phyloP scores from a whole-genome alignment of 2,329 filamentous ascomycete genomes.

The Tothia fuscella region DNA sequence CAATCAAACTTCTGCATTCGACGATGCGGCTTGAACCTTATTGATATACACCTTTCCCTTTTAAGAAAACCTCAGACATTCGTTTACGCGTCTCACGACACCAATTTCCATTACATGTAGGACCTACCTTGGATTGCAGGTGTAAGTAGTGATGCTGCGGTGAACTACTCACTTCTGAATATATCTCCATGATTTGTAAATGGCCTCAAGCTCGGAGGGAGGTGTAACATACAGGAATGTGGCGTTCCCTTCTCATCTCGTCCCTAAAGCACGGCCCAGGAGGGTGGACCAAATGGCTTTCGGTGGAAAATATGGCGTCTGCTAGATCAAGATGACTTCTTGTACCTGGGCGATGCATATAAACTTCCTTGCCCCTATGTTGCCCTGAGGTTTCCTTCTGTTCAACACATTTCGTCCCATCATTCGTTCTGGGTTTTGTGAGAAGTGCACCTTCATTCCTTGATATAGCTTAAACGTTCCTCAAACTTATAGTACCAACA shows the following conservation, averaged over 20 bases:
- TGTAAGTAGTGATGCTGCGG: no score
- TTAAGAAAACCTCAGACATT: neutral
- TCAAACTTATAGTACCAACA: constrained; percentile 14
- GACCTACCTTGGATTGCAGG: no score
- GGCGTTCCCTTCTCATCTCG: neutral
- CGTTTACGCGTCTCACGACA: neutral
- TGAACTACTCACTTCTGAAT: neutral
- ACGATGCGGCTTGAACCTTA: neutral
- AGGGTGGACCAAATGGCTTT: no score
- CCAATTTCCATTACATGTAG: neutral
- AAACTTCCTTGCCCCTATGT: neutral
- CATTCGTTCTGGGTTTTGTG: constrained; percentile 19
- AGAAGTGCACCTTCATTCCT: constrained; percentile 9
- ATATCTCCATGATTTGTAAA: neutral
- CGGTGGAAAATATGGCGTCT: neutral
- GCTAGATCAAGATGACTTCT: neutral
- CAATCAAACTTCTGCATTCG: neutral
- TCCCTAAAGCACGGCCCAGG: constrained; percentile 2
- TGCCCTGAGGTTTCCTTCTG: neutral
- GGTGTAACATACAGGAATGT: neutral
- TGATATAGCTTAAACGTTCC: constrained; percentile 1
- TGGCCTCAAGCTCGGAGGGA: neutral
- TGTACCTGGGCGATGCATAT: neutral
- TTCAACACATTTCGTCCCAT: constrained; percentile 13
- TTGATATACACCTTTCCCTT: constrained; percentile 1